Base-by-base conservation (phyloP, 805 yeast genomes). In the Spathaspora sp. region DNA sequence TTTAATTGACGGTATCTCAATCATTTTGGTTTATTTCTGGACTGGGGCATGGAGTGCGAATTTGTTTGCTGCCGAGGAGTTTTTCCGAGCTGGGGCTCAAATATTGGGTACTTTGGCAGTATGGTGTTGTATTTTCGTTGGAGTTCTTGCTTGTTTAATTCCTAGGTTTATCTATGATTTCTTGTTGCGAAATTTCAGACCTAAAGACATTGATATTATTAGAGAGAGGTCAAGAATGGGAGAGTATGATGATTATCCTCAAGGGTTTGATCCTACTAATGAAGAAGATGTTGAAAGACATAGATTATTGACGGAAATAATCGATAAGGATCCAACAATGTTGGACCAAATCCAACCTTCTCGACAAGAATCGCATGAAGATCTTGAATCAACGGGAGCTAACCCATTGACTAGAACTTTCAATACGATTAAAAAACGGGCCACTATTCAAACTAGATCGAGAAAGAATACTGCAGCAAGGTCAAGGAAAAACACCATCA, bases 11-110 rank as follows among this genome's bases (percentile, higher is more conserved):
- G 68, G 77, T 1, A 61, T 89, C 45, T 83, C 90, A 12, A 75
- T 76, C 49, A 63, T 85, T 54, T 57, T 87, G 43, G 74, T 87
- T 16, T 86, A 78, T 58, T 79, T 83, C 62, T 88, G 96, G 96
- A 81, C 89, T 3, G 92, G 93, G n/a, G 80, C 83, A 19, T 88
- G 92, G 86, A 79, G 90, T 29, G 67, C 82, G 3, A 65, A 78
- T 26, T 55, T 68, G 2, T 66, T 71, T 51, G 67, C 72, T 49
- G 77, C 88, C 8, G 75, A 73, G 10, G 87, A 83, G 59, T 85
- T 84, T 58, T 88, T 81, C 66, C 75, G 78, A 52, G 81, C 86
- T 20, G 94, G 87, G 2, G 65, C 81, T 2, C 81, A 83, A 59
- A 75, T 78, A 32, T 83, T 82, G 57, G 89, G 91, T 17, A 68